A percentile compares a stretch with the other conserved stretches of the same genome.
phyloP scores from a whole-genome alignment of 2,329 filamentous ascomycete species.

The Talaromyces sp. region DNA sequence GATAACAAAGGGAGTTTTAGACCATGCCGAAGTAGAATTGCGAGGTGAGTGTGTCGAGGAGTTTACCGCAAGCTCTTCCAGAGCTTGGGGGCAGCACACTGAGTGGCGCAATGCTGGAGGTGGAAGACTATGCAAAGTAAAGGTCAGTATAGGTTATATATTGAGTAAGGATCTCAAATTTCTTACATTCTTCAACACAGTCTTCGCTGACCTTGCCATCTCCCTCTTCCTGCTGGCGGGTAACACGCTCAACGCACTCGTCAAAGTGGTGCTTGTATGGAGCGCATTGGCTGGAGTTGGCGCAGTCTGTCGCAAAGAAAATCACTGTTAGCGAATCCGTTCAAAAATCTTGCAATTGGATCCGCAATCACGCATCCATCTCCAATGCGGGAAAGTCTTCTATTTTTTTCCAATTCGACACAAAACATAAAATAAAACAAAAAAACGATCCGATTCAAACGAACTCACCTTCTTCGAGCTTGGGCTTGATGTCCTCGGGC shows the following conservation, averaged over 20 bases:
- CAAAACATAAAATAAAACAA: not conserved
- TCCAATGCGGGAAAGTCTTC: not conserved
- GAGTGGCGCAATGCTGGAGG: constrained; percentile 87
- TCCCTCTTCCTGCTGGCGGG: constrained; percentile 59
- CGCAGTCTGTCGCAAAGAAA: constrained; percentile 63
- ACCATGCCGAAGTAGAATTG: not conserved
- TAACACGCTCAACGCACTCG: constrained; percentile 94
- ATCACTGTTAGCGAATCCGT: not conserved
- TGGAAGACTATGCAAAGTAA: constrained; percentile 74
- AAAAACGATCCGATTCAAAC: not conserved
- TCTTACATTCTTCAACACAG: constrained; percentile 97
- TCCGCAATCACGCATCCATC: not conserved
- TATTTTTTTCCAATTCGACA: not conserved
- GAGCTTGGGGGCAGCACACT: constrained; percentile 94
- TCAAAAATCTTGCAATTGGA: not conserved
- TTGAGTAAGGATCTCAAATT: not conserved
- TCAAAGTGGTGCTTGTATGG: constrained; percentile 96
- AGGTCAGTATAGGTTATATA: not conserved
- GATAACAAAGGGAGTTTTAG: not conserved
- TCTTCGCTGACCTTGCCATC: constrained; percentile 80
- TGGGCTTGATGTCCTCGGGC: constrained; percentile 77
- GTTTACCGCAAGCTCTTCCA: constrained; percentile 83
- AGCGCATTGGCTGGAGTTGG: constrained; percentile 76
- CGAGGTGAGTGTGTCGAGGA: not conserved
- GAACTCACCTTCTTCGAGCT: constrained; percentile 83